Evolutionary conservation across 1,139 yeast species (phyloP), one percentile per base, ranked within the genome.

Genomic region (Yamadazyma sp.): DNA sequence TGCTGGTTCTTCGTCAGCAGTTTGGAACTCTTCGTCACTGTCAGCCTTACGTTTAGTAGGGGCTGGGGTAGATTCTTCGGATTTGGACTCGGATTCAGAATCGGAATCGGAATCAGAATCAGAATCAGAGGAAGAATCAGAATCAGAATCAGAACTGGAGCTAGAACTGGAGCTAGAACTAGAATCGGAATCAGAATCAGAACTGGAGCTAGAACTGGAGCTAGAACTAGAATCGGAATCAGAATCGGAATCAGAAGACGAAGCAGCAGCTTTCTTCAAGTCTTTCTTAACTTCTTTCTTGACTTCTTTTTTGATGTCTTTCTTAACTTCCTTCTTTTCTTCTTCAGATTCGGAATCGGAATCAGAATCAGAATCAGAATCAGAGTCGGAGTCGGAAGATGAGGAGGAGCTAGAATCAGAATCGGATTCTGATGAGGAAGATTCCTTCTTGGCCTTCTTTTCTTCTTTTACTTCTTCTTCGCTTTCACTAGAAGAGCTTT

Each of bases 11-110:
- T 64, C 71, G 23, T 49, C 54, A 29, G 60, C 52, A 31, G 63
- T 49, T 37, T 49, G 43, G 45, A 43, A 46, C 53, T 62, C 62
- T 44, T 54, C 58, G 12, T 51, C 55, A 30, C 54, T 54, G 26
- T 62, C 71, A 35, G 62, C 60, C 53, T 64, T 66, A 53, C 73
- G 66, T 55, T 67, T 66, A 20, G 22, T 20, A 6, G 22, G 22
- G 22, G 22, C 22, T 20, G 22, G 22, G 8, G 22, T 20, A 20
- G 22, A 20, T 20, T 20, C n/a, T n/a, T n/a, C n/a, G n/a, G n/a
- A n/a, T n/a, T n/a, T n/a, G 27, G 69, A 36, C 28, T 37, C 39
- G 11, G 43, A 38, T 28, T 36, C 37, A 9, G 42, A 38, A 25
- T 42, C 46, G 12, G 53, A 48, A 39, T 38, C 48, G 6, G 53